These are phyloP conservation scores for Arabis alpina DNA, from an alignment of 345 rosid species.

Conservation along the genomic window DNA sequence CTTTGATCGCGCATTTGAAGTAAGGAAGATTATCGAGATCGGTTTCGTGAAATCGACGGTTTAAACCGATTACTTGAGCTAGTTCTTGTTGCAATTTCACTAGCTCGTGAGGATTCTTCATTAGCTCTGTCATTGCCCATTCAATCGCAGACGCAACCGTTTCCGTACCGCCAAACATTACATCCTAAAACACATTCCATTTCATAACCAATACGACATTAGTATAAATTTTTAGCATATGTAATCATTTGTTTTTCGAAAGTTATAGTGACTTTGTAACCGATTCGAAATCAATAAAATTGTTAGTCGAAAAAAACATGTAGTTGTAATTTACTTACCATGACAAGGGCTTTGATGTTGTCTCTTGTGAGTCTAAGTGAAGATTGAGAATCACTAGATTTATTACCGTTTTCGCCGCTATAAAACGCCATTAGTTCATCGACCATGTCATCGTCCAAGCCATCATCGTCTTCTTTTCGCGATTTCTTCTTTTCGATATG, in stretches of 20 bases:
- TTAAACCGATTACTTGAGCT: conserved; percentile 56
- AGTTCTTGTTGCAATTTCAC: conserved; percentile 64
- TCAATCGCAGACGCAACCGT: conserved; percentile 84
- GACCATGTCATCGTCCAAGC: conserved; percentile 68
- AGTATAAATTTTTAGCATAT: neutral
- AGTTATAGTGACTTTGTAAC: no score
- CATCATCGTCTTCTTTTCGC: conserved; percentile 23
- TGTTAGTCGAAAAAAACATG: neutral
- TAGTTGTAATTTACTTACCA: conserved; percentile 51
- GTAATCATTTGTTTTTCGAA: no score
- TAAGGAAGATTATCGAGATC: conserved; percentile 65
- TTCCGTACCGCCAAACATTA: conserved; percentile 73
- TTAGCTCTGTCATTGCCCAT: conserved; percentile 75
- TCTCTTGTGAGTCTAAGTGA: conserved; percentile 64
- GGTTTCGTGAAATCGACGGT: conserved; percentile 57
- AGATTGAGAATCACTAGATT: conserved; percentile 51
- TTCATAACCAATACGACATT: neutral
- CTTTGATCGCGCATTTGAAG: conserved; percentile 62
- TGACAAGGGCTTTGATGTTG: conserved; percentile 93
- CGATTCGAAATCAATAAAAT: no score
- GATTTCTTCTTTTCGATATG: conserved; percentile 54
- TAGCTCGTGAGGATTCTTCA: conserved; percentile 61
- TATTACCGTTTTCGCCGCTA: conserved; percentile 45
- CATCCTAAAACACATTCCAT: conserved; percentile 35
- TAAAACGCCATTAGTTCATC: conserved; percentile 82